Base-by-base conservation (phyloP, 78 protist species). In the Monosiga brevicollis region DNA sequence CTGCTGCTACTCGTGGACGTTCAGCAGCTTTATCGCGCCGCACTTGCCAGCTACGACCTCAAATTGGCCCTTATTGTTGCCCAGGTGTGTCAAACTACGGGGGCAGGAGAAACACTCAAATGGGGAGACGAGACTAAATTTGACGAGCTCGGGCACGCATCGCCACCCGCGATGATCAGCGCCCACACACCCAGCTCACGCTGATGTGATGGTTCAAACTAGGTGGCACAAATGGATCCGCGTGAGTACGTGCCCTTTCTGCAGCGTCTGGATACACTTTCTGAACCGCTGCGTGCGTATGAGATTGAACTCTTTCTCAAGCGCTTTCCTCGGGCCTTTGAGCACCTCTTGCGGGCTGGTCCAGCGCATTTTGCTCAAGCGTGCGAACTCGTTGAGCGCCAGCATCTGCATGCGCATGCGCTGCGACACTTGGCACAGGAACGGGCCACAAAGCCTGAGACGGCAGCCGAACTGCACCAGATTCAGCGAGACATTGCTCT, bases 211-310 rank as follows among this genome's bases (percentile, higher is more conserved):
- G n/a, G n/a, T n/a, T n/a, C n/a, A n/a, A n/a, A n/a, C 25, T 87
- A 88, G 43, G 91, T 90, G 40, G 86, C 93, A 22, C 93, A 90
- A 41, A 84, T 91, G 83, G 96, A 93, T 82, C 96, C 96, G 71
- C 84, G 86, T 37, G 94, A 93, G 76, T 93, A 93, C 73, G 71
- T 90, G 11, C 84, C 92, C 2, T 93, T 89, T 87, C 84, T 93
- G 29, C 25, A 38, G 3, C 83, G 49, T 32, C 62, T 93, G 2
- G 90, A 87, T 62, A 73, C 73, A 37, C 76, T 86, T 83, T 87
- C 81, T 35, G 83, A 39, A 35, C 38, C 29, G 74, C 55, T 75
- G 75, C 89, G 82, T 36, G 38, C 84, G 32, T 93, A 79, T 39
- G 54, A 81, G 9, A 93, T 93, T 42, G 94, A 93, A 37, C 74